Evolutionary conservation across 441 rosid species (phyloP).

Genomic region (Biscutella laevigata): DNA sequence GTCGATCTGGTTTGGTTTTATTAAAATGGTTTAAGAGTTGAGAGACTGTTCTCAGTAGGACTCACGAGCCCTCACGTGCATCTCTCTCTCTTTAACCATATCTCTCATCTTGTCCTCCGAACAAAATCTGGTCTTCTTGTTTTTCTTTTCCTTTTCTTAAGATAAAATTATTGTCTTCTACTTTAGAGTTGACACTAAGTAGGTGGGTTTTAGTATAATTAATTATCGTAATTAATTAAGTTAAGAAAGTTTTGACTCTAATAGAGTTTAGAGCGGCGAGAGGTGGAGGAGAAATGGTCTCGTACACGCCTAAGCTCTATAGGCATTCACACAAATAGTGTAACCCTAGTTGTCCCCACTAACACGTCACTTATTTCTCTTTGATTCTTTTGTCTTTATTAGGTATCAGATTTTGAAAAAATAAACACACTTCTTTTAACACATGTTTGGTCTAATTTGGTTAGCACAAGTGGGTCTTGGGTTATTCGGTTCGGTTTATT

Average conservation of each 20-base stretch:
- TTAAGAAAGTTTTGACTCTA: not conserved
- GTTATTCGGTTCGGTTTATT: too few relatives aligned
- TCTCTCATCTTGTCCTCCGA: constrained; percentile 17
- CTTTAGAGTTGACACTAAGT: constrained; percentile 16
- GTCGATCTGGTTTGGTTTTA: constrained; percentile 21
- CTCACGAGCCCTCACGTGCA: constrained; percentile 33
- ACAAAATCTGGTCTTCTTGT: constrained; percentile 20
- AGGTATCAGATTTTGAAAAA: not conserved
- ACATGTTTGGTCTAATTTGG: constrained; percentile 21
- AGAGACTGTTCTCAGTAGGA: constrained; percentile 4
- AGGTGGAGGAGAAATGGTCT: constrained; percentile 26
- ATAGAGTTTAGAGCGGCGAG: constrained; percentile 18
- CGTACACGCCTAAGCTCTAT: constrained; percentile 17
- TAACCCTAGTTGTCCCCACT: constrained; percentile 27
- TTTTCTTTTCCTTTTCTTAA: not conserved
- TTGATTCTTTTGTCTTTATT: constrained; percentile 13
- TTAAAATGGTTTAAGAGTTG: constrained; percentile 13
- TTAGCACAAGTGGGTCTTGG: not conserved
- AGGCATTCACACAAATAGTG: constrained; percentile 19
- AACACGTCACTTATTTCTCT: constrained; percentile 23
- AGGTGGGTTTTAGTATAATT: not conserved
- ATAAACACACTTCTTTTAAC: not conserved
- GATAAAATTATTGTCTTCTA: not conserved
- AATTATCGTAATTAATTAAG: not conserved
- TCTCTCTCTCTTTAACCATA: constrained; percentile 15